Evolutionary conservation across 2,329 filamentous ascomycete genomes (phyloP).

Genomic region (Xylariales sp.): DNA sequence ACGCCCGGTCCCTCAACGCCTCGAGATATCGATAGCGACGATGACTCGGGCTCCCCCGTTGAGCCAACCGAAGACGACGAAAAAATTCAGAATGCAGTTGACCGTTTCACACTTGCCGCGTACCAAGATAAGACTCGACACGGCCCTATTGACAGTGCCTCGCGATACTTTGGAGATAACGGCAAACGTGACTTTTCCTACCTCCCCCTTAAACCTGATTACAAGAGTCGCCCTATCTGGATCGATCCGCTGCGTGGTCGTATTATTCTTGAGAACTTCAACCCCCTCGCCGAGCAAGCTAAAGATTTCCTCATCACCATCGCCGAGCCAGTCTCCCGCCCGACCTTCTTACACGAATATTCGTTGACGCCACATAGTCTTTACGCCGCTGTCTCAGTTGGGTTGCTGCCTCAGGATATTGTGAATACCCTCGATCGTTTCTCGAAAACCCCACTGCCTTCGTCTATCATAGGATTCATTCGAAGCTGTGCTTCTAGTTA

Average conservation of each 20-base stretch:
- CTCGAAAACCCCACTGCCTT: constrained; percentile 87
- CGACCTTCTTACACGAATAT: constrained; percentile 94
- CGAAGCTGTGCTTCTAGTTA: constrained; percentile 85
- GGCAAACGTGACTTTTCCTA: constrained; percentile 78
- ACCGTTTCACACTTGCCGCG: constrained; percentile 67
- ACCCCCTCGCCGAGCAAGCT: constrained; percentile 83
- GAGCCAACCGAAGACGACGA: constrained; percentile 63
- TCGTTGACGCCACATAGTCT: constrained; percentile 90
- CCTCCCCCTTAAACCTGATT: constrained; percentile 85
- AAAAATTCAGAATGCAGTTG: constrained; percentile 68
- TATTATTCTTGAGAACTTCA: constrained; percentile 95
- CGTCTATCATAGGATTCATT: constrained; percentile 84
- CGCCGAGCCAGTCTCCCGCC: constrained; percentile 90
- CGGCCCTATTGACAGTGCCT: constrained; percentile 56
- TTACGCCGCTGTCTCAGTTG: constrained; percentile 94
- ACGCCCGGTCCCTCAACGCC: constrained; percentile 72
- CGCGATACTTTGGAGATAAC: constrained; percentile 59
- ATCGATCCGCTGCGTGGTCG: constrained; percentile 88
- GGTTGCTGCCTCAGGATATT: constrained; percentile 89
- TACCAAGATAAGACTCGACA: constrained; percentile 61
- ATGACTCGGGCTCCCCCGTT: constrained; percentile 55
- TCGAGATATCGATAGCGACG: constrained; percentile 66
- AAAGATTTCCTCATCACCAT: constrained; percentile 97
- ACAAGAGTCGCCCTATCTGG: constrained; percentile 90
- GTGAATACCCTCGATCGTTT: constrained; percentile 88